phyloP scores from a whole-genome alignment of 192 early-diverging fungal species.

The Powellomyces hirtus region DNA sequence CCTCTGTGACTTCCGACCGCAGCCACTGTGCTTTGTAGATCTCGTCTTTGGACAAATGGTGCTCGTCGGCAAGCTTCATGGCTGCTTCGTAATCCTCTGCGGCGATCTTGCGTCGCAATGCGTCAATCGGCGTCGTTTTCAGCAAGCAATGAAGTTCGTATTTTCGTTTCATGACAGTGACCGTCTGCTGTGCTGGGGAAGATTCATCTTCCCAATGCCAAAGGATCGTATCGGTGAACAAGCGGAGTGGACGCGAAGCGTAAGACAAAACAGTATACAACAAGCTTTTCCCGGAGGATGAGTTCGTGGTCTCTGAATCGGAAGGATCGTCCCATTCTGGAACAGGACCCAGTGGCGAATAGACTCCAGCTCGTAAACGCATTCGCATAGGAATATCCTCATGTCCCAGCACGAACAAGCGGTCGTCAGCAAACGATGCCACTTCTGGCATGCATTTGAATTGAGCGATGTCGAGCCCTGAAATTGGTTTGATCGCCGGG shows the following conservation, averaged over 20 bases:
- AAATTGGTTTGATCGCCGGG: slow-evolving; percentile 27
- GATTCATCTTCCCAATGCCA: slow-evolving; percentile 35
- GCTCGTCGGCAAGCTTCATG: slow-evolving; percentile 50
- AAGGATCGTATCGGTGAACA: slow-evolving; percentile 29
- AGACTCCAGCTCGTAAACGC: neutral
- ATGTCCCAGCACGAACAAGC: slow-evolving; percentile 27
- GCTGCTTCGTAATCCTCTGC: slow-evolving; percentile 56
- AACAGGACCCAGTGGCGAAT: neutral
- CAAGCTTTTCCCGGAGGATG: neutral
- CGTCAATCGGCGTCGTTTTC: slow-evolving; percentile 48
- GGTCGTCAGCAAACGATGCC: slow-evolving; percentile 7
- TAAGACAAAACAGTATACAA: slow-evolving; percentile 8
- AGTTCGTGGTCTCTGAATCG: neutral
- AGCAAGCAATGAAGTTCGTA: slow-evolving; percentile 17
- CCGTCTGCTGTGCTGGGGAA: neutral
- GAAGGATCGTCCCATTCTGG: neutral
- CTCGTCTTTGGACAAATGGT: slow-evolving; percentile 54
- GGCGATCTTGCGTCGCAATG: slow-evolving; percentile 51
- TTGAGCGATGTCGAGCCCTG: neutral
- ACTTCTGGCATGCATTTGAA: slow-evolving; percentile 4
- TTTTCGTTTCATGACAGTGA: neutral
- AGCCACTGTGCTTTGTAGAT: slow-evolving; percentile 65
- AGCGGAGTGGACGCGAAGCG: slow-evolving; percentile 11
- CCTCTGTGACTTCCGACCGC: slow-evolving; percentile 34
- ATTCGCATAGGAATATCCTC: neutral